phyloP scores from a whole-genome alignment of 2,329 filamentous ascomycete genomes.

The Xylariaceae sp. region DNA sequence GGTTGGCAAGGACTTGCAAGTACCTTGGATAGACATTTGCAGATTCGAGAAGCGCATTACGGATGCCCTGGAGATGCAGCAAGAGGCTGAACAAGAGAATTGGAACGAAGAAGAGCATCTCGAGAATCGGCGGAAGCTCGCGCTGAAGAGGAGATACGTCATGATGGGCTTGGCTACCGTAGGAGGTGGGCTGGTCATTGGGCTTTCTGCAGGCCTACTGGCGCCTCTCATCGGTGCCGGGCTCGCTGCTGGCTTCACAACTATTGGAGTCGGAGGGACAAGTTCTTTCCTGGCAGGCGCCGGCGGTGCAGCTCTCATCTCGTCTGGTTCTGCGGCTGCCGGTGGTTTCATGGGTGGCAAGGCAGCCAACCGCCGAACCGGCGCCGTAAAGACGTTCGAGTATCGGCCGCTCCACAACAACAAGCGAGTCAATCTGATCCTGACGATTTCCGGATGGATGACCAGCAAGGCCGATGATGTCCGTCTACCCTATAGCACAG shows the following conservation, averaged over 20 bases:
- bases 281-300: constrained; percentile 83
- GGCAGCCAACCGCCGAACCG: constrained; percentile 80
- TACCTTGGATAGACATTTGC: constrained; percentile 89
- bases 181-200: constrained; percentile 89
- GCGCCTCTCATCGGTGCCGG: constrained; percentile 92
- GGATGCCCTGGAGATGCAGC: constrained; percentile 95
- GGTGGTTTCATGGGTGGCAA: constrained; percentile 79
- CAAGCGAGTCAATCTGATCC: constrained; percentile 90
- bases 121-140: constrained; percentile 73
- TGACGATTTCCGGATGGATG: constrained; percentile 97
- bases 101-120: constrained; percentile 98
- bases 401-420: constrained; percentile 97
- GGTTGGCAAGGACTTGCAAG: constrained; percentile 71
- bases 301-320: constrained; percentile 89
- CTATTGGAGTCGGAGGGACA: constrained; percentile 86
- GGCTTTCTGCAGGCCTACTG: constrained; percentile 82
- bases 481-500: constrained; percentile 87
- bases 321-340: constrained; percentile 77
- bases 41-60: constrained; percentile 96
- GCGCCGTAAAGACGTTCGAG: constrained; percentile 92
- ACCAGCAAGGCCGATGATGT: constrained; percentile 97
- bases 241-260: constrained; percentile 88
- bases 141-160: constrained; percentile 75
- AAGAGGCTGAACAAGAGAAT: constrained; percentile 86
- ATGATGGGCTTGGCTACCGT: constrained; percentile 97